phyloP scores from a whole-genome alignment of 208 protist species.

The Trypanosoma vivax region DNA sequence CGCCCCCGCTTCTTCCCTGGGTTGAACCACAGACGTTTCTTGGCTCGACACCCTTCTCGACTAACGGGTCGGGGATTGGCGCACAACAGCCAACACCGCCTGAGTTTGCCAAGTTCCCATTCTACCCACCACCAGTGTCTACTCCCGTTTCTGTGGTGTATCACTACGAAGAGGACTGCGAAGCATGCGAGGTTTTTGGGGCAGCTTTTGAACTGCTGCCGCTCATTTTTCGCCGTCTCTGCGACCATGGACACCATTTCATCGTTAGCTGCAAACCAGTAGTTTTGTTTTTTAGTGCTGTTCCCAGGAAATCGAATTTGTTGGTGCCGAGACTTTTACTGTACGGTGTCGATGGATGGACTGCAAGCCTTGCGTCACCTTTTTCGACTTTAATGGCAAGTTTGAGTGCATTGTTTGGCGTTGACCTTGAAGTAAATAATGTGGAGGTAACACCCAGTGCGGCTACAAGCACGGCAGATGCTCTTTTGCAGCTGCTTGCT shows the following conservation, averaged over 20 bases:
- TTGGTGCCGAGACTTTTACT: constrained; percentile 26
- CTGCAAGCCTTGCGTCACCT: not conserved
- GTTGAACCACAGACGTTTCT: constrained; percentile 20
- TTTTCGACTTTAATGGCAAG: constrained; percentile 4
- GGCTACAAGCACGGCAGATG: not conserved
- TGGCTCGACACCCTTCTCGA: not conserved
- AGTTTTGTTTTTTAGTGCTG: constrained; percentile 37
- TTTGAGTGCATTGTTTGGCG: constrained; percentile 10
- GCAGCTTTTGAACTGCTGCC: constrained; percentile 53
- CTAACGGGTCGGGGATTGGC: not conserved
- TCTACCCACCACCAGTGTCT: constrained; percentile 18
- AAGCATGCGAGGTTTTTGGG: constrained; percentile 27
- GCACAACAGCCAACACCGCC: not conserved
- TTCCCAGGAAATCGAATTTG: constrained; percentile 9
- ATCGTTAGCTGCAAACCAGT: constrained; percentile 65
- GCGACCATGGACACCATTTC: constrained; percentile 25
- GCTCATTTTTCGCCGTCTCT: constrained; percentile 42
- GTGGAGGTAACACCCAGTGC: not conserved
- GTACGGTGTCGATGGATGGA: constrained; percentile 9
- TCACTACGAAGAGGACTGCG: constrained; percentile 27
- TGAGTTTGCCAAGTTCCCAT: not conserved
- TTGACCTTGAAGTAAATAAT: not conserved
- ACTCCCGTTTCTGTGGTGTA: constrained; percentile 37
- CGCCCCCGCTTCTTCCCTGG: constrained; percentile 21
- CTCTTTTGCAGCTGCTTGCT: constrained; percentile 13